Conservation (phyloP, 495 filamentous ascomycete species). For the Penicillium paxilli region DNA sequence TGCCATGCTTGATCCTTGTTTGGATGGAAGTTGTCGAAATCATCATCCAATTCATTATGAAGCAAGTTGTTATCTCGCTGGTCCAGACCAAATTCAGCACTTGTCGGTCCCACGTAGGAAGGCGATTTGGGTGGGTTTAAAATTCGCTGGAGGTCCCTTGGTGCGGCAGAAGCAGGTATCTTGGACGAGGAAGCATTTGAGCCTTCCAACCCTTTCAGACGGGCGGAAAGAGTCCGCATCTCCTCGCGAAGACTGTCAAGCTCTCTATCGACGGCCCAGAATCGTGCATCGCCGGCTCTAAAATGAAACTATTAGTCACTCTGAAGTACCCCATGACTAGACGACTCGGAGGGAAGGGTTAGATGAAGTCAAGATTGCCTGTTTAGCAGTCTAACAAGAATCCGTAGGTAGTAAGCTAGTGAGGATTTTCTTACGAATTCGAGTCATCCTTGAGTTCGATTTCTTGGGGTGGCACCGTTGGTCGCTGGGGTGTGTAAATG, state of each 20-base stretch:
- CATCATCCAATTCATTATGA: neutral
- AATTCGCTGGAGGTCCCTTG: constrained; percentile 29
- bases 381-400: too few relatives aligned
- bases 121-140: constrained; percentile 38
- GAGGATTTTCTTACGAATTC: constrained; percentile 17
- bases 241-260: constrained; percentile 33
- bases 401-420: too few relatives aligned
- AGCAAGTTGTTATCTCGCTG: neutral
- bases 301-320: neutral
- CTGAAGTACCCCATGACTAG: too few relatives aligned
- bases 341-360: too few relatives aligned
- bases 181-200: neutral
- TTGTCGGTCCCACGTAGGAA: constrained; percentile 42
- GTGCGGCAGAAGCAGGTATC: neutral
- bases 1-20: too few relatives aligned
- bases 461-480: constrained; percentile 1
- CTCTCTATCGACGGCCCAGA: constrained; percentile 29
- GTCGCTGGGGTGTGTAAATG: constrained; percentile 51
- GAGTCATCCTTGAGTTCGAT: constrained; percentile 19
- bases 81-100: constrained; percentile 42
- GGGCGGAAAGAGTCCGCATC: constrained; percentile 34
- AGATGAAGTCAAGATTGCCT: too few relatives aligned
- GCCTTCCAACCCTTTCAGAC: constrained; percentile 34
- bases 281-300: constrained; percentile 19
- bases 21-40: neutral